phyloP scores from a whole-genome alignment of 495 filamentous ascomycete species.

The Penicillium cataractarum region DNA sequence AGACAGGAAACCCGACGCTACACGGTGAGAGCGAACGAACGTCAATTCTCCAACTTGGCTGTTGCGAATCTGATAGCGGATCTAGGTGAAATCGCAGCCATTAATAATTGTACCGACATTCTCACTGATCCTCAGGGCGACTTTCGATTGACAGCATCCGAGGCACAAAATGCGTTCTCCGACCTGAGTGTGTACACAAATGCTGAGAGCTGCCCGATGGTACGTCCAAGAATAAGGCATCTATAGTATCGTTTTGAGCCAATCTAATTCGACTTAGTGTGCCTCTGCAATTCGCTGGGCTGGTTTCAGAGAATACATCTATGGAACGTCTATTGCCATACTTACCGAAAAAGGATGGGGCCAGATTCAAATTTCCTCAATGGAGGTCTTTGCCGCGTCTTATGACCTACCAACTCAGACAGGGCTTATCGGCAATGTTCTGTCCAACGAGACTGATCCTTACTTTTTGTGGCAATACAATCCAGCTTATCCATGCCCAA shows the following conservation, averaged over 20 bases:
- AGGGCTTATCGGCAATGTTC: not conserved
- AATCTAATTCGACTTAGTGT: not conserved
- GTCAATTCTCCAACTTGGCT: not conserved
- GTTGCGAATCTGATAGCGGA: not conserved
- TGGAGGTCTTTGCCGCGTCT: not conserved
- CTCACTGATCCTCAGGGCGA: not conserved
- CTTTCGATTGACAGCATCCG: not conserved
- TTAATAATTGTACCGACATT: not conserved
- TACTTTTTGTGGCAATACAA: not conserved
- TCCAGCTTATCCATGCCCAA: not conserved
- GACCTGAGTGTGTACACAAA: not conserved
- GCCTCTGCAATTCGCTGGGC: not conserved
- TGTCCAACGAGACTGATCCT: not conserved
- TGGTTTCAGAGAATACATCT: not conserved
- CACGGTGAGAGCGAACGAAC: not conserved
- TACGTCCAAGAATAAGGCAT: not conserved
- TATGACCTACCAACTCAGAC: not conserved
- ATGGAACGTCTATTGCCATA: not conserved
- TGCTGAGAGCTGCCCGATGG: not conserved
- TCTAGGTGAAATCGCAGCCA: not conserved
- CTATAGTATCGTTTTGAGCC: not conserved
- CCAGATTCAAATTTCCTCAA: not conserved
- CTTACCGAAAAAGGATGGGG: not conserved
- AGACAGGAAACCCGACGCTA: not conserved
- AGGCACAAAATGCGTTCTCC: not conserved